These are phyloP conservation scores for Chlorella sorokiniana DNA, from an alignment of 139 green algal genomes.

Conservation along the genomic window DNA sequence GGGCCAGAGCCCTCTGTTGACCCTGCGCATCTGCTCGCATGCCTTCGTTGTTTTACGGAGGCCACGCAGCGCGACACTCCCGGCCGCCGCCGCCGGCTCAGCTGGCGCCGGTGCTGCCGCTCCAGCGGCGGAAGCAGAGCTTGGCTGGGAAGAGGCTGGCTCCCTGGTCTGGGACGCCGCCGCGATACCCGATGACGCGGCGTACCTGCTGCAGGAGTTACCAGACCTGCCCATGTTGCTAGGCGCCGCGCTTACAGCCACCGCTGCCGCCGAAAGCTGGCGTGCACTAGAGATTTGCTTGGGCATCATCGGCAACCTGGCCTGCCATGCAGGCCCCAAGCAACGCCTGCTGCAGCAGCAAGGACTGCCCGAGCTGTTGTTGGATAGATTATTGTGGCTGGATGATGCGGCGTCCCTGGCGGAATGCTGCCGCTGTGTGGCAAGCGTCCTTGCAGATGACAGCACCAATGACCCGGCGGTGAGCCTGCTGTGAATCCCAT, in stretches of 20 bases:
- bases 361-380: background rate
- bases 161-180: constrained; percentile 15
- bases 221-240: constrained; percentile 4
- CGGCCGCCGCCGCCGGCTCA: too few relatives aligned
- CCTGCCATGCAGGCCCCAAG: background rate
- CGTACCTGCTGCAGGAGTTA: constrained; percentile 1
- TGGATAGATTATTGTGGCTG: constrained; percentile 14
- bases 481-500: too few relatives aligned
- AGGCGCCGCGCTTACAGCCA: background rate
- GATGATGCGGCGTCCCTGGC: constrained; percentile 5
- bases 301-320: constrained; percentile 21
- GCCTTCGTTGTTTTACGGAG: background rate
- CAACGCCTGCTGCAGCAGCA: background rate
- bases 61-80: too few relatives aligned
- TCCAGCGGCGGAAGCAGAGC: background rate
- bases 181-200: constrained; percentile 4
- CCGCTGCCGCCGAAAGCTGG: background rate
- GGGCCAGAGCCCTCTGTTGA: constrained; percentile 13
- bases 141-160: constrained; percentile 13
- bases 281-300: constrained; percentile 9
- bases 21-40: background rate
- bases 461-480: too few relatives aligned
- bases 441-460: background rate
- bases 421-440: background rate
- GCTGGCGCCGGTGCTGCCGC: background rate